These are phyloP conservation scores for Aspergillus uvarum DNA, from an alignment of 2,329 filamentous ascomycete genomes.

Conservation along the genomic window DNA sequence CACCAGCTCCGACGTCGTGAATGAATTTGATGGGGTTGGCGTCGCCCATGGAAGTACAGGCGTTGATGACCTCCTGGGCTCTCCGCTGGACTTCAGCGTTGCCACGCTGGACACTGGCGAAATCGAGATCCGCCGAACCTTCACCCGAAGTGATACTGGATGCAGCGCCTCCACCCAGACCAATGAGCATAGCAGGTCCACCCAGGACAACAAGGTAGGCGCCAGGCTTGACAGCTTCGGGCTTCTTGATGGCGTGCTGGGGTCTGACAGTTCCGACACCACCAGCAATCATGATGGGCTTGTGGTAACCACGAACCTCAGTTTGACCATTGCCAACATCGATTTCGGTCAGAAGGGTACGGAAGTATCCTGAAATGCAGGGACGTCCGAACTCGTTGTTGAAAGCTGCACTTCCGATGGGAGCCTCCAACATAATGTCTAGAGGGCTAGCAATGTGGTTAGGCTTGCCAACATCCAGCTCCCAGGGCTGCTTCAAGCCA, in stretches of 20 bases:
- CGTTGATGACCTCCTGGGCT: slow-evolving; percentile 97
- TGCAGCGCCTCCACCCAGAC: slow-evolving; percentile 89
- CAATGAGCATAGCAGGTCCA: slow-evolving; percentile 96
- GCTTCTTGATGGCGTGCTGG: slow-evolving; percentile 83
- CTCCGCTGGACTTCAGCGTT: slow-evolving; percentile 95
- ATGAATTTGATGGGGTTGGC: slow-evolving; percentile 94
- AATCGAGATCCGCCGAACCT: slow-evolving; percentile 87
- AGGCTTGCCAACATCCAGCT: slow-evolving; percentile 84
- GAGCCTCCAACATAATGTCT: slow-evolving; percentile 97
- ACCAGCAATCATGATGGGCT: slow-evolving; percentile 97
- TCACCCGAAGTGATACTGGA: slow-evolving; percentile 88
- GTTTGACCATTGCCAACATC: slow-evolving; percentile 59
- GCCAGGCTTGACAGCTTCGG: slow-evolving; percentile 75
- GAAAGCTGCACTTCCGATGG: slow-evolving; percentile 90
- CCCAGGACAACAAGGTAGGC: slow-evolving; percentile 90
- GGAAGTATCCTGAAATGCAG: slow-evolving; percentile 84
- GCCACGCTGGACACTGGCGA: slow-evolving; percentile 93
- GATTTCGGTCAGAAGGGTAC: slow-evolving; percentile 76
- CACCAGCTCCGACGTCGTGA: slow-evolving; percentile 94
- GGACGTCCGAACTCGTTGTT: slow-evolving; percentile 98
- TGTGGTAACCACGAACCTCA: slow-evolving; percentile 89
- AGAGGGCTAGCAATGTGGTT: slow-evolving; percentile 89
- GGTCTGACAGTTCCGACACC: slow-evolving; percentile 90
- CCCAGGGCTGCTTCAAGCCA: slow-evolving; percentile 80
- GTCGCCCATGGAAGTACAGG: slow-evolving; percentile 78